Conservation (phyloP, 176 grass and related monocot species). For the Oryza meridionalis region DNA sequence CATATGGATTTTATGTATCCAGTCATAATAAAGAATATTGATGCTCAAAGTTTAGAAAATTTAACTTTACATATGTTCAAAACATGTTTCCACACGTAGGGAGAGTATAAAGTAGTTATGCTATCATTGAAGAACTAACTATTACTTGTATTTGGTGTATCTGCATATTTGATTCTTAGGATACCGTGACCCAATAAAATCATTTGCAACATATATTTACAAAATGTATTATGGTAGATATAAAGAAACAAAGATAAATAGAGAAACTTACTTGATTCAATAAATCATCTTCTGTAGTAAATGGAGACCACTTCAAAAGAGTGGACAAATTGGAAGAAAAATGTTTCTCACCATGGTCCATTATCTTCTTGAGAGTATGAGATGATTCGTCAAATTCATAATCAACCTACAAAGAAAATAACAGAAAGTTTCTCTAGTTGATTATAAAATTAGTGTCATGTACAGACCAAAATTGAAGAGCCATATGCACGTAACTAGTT, state of each 20-base stretch:
- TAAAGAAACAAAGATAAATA: slow-evolving; percentile 1
- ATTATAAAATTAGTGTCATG: slow-evolving; percentile 27
- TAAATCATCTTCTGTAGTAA: slow-evolving; percentile 65
- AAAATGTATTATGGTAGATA: slow-evolving; percentile 15
- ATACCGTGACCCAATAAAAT: slow-evolving; percentile 11
- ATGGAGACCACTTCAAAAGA: slow-evolving; percentile 72
- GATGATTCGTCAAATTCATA: slow-evolving; percentile 63
- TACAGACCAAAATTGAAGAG: too few relatives aligned
- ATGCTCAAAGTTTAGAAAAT: too few relatives aligned
- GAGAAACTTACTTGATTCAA: slow-evolving; percentile 58
- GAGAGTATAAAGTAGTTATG: not conserved
- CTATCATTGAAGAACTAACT: slow-evolving; percentile 17
- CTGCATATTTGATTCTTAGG: not conserved
- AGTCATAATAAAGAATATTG: too few relatives aligned
- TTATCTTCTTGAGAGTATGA: slow-evolving; percentile 51
- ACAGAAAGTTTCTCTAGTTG: not conserved
- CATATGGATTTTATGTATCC: too few relatives aligned
- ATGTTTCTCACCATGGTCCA: slow-evolving; percentile 42
- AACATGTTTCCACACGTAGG: too few relatives aligned
- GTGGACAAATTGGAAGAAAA: slow-evolving; percentile 69
- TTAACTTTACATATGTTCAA: too few relatives aligned
- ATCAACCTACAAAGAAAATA: slow-evolving; percentile 64
- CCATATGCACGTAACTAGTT: too few relatives aligned
- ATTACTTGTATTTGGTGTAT: slow-evolving; percentile 3
- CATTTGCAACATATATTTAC: not conserved